phyloP scores from a whole-genome alignment of 129 eudicot genomes.

The Centrapalus pauciflorus region DNA sequence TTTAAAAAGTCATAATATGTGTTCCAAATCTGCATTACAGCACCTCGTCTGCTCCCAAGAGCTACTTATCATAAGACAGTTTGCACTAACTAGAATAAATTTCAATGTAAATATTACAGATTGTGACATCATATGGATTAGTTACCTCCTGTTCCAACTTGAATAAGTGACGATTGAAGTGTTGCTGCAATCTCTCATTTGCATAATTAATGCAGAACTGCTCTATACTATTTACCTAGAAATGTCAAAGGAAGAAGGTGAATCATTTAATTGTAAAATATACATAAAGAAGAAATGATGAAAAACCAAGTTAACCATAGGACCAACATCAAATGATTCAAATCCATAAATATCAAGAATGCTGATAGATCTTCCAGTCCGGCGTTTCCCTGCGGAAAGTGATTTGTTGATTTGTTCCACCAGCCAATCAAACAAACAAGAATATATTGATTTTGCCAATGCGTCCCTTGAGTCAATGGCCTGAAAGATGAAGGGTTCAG shows the following conservation, averaged over 20 bases:
- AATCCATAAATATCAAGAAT: conserved; percentile 96
- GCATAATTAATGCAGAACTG: conserved; percentile 95
- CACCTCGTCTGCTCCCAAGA: neutral
- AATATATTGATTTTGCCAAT: conserved; percentile 90
- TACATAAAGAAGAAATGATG: neutral
- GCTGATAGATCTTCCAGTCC: conserved; percentile 84
- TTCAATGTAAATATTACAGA: neutral
- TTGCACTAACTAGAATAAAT: neutral
- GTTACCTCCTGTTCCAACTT: conserved; percentile 87
- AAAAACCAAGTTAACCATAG: neutral
- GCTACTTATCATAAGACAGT: neutral
- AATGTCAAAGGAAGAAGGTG: conserved; percentile 7
- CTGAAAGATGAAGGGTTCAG: conserved; percentile 35
- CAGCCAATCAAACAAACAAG: conserved; percentile 91
- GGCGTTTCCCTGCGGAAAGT: conserved; percentile 75
- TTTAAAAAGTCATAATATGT: neutral
- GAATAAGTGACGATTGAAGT: conserved; percentile 79
- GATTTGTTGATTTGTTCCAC: conserved; percentile 90
- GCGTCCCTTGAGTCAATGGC: conserved; percentile 83
- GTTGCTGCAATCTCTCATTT: conserved; percentile 90
- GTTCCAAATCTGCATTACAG: neutral
- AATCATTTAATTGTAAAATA: neutral
- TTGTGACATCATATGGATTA: neutral
- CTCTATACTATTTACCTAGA: conserved; percentile 85
- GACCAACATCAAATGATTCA: conserved; percentile 78